A percentile compares a stretch with the other conserved stretches of the same genome.
phyloP scores from a whole-genome alignment of 2,329 filamentous ascomycete genomes.

The Coniochaeta hoffmannii region DNA sequence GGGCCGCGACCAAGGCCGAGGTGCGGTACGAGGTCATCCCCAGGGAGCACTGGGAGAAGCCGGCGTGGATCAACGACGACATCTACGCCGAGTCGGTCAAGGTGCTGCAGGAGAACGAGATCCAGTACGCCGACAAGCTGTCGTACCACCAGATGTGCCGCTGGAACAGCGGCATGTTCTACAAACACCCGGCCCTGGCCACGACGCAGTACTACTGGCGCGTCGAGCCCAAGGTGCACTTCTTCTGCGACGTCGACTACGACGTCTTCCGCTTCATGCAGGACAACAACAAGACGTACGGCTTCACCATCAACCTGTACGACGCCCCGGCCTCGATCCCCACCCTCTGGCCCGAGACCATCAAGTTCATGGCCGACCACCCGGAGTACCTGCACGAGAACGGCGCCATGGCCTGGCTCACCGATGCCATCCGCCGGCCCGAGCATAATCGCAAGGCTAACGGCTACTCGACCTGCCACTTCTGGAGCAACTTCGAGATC shows the following conservation, averaged over 20 bases:
- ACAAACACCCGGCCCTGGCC: conserved; percentile 83
- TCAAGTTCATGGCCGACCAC: conserved; percentile 81
- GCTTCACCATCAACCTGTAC: conserved; percentile 96
- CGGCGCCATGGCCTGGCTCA: conserved; percentile 83
- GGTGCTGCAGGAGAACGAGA: conserved; percentile 72
- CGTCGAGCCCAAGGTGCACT: conserved; percentile 96
- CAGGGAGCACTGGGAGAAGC: conserved; percentile 89
- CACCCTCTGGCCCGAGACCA: conserved; percentile 89
- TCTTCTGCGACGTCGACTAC: conserved; percentile 98
- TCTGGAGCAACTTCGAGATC: conserved; percentile 99
- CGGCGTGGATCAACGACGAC: conserved; percentile 85
- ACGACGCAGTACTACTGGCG: conserved; percentile 93
- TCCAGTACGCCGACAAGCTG: conserved; percentile 82
- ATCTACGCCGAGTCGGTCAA: conserved; percentile 79
- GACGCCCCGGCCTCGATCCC: conserved; percentile 82
- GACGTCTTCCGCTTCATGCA: conserved; percentile 98
- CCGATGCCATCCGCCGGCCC: conserved; percentile 68
- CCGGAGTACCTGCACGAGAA: conserved; percentile 74
- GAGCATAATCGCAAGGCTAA: conserved; percentile 75
- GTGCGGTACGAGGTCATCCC: conserved; percentile 83
- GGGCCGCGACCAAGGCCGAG: conserved; percentile 79
- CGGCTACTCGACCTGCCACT: conserved; percentile 96
- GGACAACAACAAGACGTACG: conserved; percentile 97
- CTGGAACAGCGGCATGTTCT: conserved; percentile 98
- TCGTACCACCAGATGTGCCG: conserved; percentile 99